A percentile compares a stretch with the other conserved stretches of the same genome.
These are phyloP conservation scores for Metschnikowia reukaufii DNA, from an alignment of 805 yeast genomes.

Conservation along the genomic window DNA sequence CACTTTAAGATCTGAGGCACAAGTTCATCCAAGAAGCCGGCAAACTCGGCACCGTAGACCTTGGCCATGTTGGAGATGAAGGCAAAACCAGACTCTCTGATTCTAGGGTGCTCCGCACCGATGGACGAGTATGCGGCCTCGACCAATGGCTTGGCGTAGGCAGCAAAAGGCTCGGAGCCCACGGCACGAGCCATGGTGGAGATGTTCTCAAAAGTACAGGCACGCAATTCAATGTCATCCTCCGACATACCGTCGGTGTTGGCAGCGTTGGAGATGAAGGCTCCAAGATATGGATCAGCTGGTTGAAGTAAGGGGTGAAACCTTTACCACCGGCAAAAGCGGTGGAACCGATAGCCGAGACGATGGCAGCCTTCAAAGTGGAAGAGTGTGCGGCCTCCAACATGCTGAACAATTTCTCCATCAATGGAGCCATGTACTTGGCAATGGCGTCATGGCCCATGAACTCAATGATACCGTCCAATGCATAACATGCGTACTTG, in stretches of 20 bases:
- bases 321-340: slow-evolving; percentile 93
- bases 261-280: slow-evolving; percentile 69
- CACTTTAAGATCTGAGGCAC: slow-evolving; percentile 83
- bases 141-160: slow-evolving; percentile 83
- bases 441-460: slow-evolving; percentile 85
- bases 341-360: slow-evolving; percentile 94
- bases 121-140: slow-evolving; percentile 83
- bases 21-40: slow-evolving; percentile 77
- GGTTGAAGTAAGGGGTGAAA: slow-evolving; percentile 81
- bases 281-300: slow-evolving; percentile 77
- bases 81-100: slow-evolving; percentile 93
- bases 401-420: slow-evolving; percentile 85
- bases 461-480: slow-evolving; percentile 90
- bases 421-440: slow-evolving; percentile 79
- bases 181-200: slow-evolving; percentile 97
- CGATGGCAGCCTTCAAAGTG: slow-evolving; percentile 75
- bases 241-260: slow-evolving; percentile 76
- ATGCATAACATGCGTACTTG: slow-evolving; percentile 85
- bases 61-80: slow-evolving; percentile 92
- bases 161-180: slow-evolving; percentile 83
- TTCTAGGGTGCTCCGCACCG: slow-evolving; percentile 73
- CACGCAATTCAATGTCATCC: slow-evolving; percentile 88
- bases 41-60: slow-evolving; percentile 88
- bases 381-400: slow-evolving; percentile 73
- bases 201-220: slow-evolving; percentile 87